Evolutionary conservation across 495 filamentous ascomycete genomes (phyloP).

Genomic region (Penicillium pulvis): DNA sequence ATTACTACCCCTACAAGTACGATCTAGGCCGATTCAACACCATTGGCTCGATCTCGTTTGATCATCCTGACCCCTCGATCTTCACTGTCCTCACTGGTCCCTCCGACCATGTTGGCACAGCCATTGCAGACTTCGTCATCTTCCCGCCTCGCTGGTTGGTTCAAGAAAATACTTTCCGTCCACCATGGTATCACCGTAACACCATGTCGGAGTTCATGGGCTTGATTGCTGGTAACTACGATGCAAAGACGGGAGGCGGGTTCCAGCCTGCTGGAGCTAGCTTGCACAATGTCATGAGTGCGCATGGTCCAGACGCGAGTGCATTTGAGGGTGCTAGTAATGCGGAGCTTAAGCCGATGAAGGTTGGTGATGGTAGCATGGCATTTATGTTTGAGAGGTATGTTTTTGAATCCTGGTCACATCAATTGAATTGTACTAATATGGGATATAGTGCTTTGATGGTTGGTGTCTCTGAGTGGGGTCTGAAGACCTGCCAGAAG

Average conservation of each 20-base stretch:
- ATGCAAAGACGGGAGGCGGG: conserved; percentile 63
- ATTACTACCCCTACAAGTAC: conserved; percentile 86
- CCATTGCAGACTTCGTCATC: conserved; percentile 80
- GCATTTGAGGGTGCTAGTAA: conserved; percentile 62
- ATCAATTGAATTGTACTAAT: neutral
- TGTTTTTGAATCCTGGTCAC: conserved; percentile 12
- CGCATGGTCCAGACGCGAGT: conserved; percentile 60
- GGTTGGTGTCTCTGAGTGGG: conserved; percentile 93
- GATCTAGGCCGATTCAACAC: conserved; percentile 80
- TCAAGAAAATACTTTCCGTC: conserved; percentile 74
- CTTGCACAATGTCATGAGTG: conserved; percentile 65
- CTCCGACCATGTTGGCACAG: conserved; percentile 70
- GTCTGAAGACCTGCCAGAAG: conserved; percentile 77
- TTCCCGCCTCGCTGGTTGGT: conserved; percentile 85
- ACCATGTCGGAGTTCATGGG: conserved; percentile 72
- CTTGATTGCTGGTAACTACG: conserved; percentile 64
- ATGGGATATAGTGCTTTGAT: conserved; percentile 61
- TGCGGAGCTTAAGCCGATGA: conserved; percentile 57
- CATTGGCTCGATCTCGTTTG: conserved; percentile 70
- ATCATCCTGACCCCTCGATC: conserved; percentile 83
- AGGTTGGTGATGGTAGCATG: conserved; percentile 64
- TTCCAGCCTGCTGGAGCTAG: conserved; percentile 65
- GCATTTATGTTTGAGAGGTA: conserved; percentile 70
- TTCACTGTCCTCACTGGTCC: conserved; percentile 79
- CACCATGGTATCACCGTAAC: conserved; percentile 81